Percentiles rank a stretch among this genome's conserved stretches.
These are phyloP conservation scores for Grosmannia clavigera DNA, from an alignment of 2,329 filamentous ascomycete genomes.

Conservation along the genomic window DNA sequence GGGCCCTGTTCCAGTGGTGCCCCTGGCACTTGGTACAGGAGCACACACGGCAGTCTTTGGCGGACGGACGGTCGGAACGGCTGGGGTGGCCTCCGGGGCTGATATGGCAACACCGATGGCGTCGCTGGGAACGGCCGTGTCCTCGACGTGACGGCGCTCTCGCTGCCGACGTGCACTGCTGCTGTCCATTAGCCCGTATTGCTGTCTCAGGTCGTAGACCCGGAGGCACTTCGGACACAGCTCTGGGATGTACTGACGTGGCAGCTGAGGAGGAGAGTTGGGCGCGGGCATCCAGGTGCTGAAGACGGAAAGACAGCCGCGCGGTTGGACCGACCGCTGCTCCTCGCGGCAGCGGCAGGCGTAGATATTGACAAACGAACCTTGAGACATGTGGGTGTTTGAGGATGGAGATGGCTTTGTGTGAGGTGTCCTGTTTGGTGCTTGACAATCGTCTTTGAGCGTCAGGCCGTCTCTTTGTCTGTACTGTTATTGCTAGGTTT, in stretches of 20 bases:
- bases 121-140: too few relatives aligned
- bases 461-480: too few relatives aligned
- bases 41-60: neutral
- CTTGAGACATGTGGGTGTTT: neutral
- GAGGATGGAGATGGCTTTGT: too few relatives aligned
- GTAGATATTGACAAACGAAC: neutral
- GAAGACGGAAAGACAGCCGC: slow-evolving; percentile 1
- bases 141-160: neutral
- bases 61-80: too few relatives aligned
- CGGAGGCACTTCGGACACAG: slow-evolving; percentile 3
- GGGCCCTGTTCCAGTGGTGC: too few relatives aligned
- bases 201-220: neutral
- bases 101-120: neutral
- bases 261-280: neutral
- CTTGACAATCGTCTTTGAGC: neutral
- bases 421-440: neutral
- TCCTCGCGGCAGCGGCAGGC: neutral
- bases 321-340: neutral
- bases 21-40: neutral
- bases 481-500: too few relatives aligned
- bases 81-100: too few relatives aligned
- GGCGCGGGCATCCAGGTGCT: neutral
- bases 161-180: neutral
- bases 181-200: neutral
- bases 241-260: neutral